Evolutionary conservation across 305 asterid genomes (phyloP).

Genomic region (Fraxinus platypoda): DNA sequence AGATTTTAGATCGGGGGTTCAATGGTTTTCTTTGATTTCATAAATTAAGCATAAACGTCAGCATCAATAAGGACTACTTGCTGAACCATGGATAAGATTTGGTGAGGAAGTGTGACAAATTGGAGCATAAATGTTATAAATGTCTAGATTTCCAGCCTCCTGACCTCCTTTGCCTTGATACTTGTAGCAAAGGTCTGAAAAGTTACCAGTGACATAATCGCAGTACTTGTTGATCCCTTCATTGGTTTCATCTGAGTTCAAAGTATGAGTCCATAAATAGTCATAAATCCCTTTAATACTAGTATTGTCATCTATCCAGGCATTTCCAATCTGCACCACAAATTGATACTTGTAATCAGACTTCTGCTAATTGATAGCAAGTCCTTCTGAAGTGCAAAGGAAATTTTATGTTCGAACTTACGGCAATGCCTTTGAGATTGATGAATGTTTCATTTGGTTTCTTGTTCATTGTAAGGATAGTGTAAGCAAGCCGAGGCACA

Average conservation of each 20-base stretch:
- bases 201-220: not conserved
- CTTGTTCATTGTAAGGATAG: conserved; percentile 36
- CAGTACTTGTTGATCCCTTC: conserved; percentile 24
- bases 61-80: conserved; percentile 14
- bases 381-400: not conserved
- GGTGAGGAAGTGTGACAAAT: conserved; percentile 5
- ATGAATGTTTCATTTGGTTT: conserved; percentile 31
- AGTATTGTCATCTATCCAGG: conserved; percentile 25
- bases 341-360: not conserved
- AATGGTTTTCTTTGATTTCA: not conserved
- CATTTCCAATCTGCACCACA: conserved; percentile 38
- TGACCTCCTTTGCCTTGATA: not conserved
- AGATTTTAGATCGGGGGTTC: not conserved
- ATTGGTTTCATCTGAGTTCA: conserved; percentile 40
- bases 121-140: conserved; percentile 39
- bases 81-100: conserved; percentile 26
- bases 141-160: conserved; percentile 23
- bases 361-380: not conserved
- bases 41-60: conserved; percentile 16
- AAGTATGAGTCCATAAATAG: conserved; percentile 35
- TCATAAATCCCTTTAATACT: conserved; percentile 22
- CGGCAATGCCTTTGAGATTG: conserved; percentile 52
- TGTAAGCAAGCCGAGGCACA: conserved; percentile 48
- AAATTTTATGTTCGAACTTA: conserved; percentile 22
- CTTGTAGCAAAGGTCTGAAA: not conserved